Base-by-base conservation (phyloP, 768 basidiomycete genomes). In the Cystofilobasidium bisporidii region DNA sequence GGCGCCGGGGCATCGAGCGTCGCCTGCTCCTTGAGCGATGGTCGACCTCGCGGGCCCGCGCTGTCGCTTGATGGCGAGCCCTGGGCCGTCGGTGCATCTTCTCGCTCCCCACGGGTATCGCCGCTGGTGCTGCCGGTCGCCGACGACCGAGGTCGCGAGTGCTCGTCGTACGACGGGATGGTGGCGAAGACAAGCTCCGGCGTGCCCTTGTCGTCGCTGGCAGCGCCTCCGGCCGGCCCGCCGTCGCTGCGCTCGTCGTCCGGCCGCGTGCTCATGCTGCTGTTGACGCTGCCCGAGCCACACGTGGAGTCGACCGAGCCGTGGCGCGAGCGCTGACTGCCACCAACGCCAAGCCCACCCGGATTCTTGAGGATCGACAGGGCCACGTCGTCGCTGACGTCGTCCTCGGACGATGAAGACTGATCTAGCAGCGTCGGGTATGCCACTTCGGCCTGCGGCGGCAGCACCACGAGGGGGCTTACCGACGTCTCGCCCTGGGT, bases 151-250 rank as follows among this genome's bases (percentile, higher is more conserved):
- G 53, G 53, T 1, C 53, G 53, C 12, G 53, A 28, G 53, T 30
- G 53, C 28, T 15, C 53, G 53, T 56, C 53, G 53, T 56, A 56
- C 26, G 53, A 56, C 26, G 53, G 53, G 53, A 56, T 32, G 28
- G 53, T 32, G 5, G 53, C 53, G 20, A 56, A 56, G 8, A 56
- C 53, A 15, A 56, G 30, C 53, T 56, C 53, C 2, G 53, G 53
- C 53, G 53, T 56, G 26, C 53, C 53, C 11, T 56, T 32, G 28
- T 56, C 53, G 28, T 36, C 6, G n/a, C n/a, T n/a, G 6, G 14
- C 28, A 9, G 5, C 53, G 26, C 10, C 28, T n/a, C 22, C 47
- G 15, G 22, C 17, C 47, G 11, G 47, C 6, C 47, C 17, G 47
- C 47, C 47, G n/a, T 12, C n/a, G 47, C 47, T 56, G 12, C 28